These are phyloP conservation scores for Hericium coralloides DNA, from an alignment of 768 basidiomycete genomes.

Conservation along the genomic window DNA sequence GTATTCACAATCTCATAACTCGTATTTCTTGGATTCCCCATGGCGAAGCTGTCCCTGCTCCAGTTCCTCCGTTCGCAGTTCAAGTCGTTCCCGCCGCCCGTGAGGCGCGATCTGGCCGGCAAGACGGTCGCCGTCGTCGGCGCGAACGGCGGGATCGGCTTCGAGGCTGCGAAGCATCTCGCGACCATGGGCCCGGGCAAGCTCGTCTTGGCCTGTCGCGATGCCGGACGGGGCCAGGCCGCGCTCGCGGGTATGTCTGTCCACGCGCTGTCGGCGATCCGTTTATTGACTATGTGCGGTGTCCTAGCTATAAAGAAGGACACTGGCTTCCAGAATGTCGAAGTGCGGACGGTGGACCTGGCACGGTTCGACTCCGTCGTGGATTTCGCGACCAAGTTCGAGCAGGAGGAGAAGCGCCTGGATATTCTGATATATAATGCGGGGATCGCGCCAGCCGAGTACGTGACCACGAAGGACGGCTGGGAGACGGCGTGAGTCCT, in stretches of 20 bases:
- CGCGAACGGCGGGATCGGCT: constrained; percentile 12
- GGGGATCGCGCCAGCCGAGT: constrained; percentile 12
- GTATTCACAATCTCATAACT: no score
- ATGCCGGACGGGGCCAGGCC: constrained; percentile 4
- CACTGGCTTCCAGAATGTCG: constrained; percentile 9
- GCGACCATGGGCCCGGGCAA: constrained; percentile 10
- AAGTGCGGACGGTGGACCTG: constrained; percentile 20
- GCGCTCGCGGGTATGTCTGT: constrained; percentile 4
- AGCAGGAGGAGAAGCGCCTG: constrained; percentile 14
- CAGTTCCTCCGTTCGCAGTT: constrained; percentile 3
- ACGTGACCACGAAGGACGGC: constrained; percentile 20
- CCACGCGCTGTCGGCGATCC: background rate
- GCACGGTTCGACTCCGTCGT: constrained; percentile 16
- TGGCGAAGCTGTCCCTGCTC: constrained; percentile 3
- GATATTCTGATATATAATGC: constrained; percentile 21
- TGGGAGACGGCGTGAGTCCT: constrained; percentile 19
- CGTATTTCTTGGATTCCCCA: background rate
- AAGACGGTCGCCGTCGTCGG: constrained; percentile 14
- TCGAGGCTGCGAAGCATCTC: constrained; percentile 12
- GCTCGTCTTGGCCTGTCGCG: constrained; percentile 10
- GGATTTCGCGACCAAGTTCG: constrained; percentile 14
- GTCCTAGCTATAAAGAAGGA: constrained; percentile 17
- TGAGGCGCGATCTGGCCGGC: constrained; percentile 5
- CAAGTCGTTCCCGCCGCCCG: constrained; percentile 3
- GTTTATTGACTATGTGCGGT: background rate